Evolutionary conservation across 169 alveolate genomes (phyloP), one percentile per base, ranked within the genome.

Genomic region (Plasmodium coatneyi): DNA sequence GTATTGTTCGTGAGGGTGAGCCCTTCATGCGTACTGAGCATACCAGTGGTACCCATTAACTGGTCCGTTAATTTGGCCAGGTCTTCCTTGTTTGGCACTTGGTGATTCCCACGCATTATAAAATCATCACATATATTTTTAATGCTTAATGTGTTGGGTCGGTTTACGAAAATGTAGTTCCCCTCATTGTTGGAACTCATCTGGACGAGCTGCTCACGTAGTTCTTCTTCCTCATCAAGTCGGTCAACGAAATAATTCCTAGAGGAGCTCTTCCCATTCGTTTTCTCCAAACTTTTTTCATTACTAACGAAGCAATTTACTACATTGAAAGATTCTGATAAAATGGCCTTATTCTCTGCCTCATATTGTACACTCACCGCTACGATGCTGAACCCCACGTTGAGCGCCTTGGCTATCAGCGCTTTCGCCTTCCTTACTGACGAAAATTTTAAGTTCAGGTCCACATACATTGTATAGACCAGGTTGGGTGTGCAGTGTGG

Each of bases 121-220:
- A 91, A 91, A 80, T 91, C 95, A 49, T 71, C 95, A 46, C 95
- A 91, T 36, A 91, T 19, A 81, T 91, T 54, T 81, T 80, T 91
- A n/a, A 81, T 36, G 39, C 79, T 80, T 22, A 91, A 36, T 16
- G 83, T 71, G 41, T 91, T 91, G 36, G 39, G n/a, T 78, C 72
- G 81, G 54, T 91, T 91, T 43, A 80, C 46, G 66, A 91, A 80
- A 56, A 91, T 70, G 56, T 49, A 80, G 82, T 91, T 91, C 39
- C 54, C 80, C 6, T 71, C 56, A 28, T 46, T 52, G 43, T 43
- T 60, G n/a, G 22, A 46, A 80, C 83, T 91, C 49, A 91, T 66
- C 70, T 81, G 82, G 56, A 71, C 72, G 2, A 91, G 39, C 16
- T 66, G 25, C 1, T 81, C 80, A 66, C 83, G 36, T 54, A 80